Base-by-base conservation (phyloP, 2,329 filamentous ascomycete genomes). In the Hypoxylon sp. region DNA sequence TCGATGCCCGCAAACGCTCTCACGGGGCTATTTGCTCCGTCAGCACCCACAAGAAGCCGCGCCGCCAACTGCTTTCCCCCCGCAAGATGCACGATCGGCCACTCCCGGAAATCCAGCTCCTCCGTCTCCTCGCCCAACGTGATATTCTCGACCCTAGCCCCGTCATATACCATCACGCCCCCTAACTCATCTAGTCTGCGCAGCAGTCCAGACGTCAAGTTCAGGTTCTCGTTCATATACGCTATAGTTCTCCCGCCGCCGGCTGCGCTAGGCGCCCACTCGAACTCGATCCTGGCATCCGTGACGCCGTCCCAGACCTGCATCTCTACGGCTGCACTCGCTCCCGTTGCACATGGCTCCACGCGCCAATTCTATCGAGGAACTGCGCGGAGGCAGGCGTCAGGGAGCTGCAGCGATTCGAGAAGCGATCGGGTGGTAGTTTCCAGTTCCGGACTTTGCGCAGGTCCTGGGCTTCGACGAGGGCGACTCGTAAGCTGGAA, bases 231-330 rank as follows among this genome's bases (percentile, higher is more conserved):
- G 46, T 91, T 93, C 95, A 99, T 99, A 78, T 96, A 97, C 9
- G 96, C 96, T 73, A 99, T 94, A 1, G 90, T 92, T 67, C 84
- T 87, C 77, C 83, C 82, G 80, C 83, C 82, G 80, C 74, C 81
- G 80, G 50, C 81, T 0, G 48, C 51, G 47, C 77, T 79, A 4
- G 82, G 82, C 22, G 81, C 81, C 91, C 91, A 92, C 81, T 96
- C 92, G 80, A 99, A 99, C 73, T 93, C 92, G 78, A 99, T 96
- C 74, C 91, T 89, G 37, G 94, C 93, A 66, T 90, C 94, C 44
- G 92, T 93, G 63, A 97, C 89, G 69, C 95, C 97, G 79, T 99
- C 96, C 96, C 97, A 99, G 33, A 98, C 96, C 79, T 97, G 92
- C 96, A 99, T 99, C 75, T 95, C 92, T 98, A 99, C 0, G 90